Conservation (phyloP, 345 rosid species). For the Cardamine chenopodiifolia region DNA sequence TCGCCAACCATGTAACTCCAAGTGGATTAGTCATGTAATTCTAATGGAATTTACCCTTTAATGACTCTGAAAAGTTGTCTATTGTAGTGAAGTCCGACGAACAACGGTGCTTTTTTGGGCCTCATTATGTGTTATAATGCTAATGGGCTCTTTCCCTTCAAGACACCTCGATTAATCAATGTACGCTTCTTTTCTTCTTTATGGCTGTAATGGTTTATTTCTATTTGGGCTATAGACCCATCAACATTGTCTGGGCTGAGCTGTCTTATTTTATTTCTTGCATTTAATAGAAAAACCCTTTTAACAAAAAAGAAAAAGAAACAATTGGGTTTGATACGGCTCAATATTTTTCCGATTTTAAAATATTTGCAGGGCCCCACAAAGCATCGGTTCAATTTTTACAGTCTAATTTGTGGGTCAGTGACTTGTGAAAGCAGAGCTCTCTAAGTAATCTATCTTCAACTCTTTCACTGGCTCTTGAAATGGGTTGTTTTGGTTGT, state of each 20-base stretch:
- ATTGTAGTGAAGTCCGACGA: no score
- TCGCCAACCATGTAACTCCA: no score
- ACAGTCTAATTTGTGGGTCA: slow-evolving; percentile 19
- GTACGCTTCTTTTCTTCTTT: no score
- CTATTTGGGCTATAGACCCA: neutral
- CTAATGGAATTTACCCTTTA: no score
- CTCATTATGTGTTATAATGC: no score
- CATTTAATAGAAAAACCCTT: neutral
- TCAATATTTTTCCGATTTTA: neutral
- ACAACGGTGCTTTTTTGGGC: no score
- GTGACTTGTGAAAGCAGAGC: slow-evolving; percentile 14
- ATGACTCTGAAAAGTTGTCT: no score
- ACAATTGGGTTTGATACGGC: neutral
- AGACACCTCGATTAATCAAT: no score
- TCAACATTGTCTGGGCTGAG: neutral
- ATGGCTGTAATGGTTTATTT: neutral
- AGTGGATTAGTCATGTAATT: no score
- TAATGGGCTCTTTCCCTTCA: no score
- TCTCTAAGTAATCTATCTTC: neutral
- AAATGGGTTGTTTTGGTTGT: slow-evolving; percentile 94
- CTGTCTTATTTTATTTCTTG: no score
- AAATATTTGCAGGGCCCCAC: neutral
- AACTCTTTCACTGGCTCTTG: slow-evolving; percentile 25
- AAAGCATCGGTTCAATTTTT: slow-evolving; percentile 35
- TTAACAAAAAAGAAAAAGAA: neutral